Conservation (phyloP, 306 rosid species). For the Leucaena leucocephala region DNA sequence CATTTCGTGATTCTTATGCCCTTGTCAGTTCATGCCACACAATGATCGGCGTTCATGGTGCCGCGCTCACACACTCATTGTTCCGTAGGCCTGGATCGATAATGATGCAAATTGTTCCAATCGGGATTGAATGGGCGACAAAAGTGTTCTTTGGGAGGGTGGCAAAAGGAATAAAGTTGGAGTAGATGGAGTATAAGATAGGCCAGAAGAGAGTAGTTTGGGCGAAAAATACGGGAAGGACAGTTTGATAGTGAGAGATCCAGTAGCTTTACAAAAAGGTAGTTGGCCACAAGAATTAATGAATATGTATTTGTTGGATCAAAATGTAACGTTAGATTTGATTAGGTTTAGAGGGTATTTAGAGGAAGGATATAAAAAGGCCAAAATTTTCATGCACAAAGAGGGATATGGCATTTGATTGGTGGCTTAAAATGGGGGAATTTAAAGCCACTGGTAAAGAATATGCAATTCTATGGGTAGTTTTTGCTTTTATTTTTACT, state of each 20-base stretch:
- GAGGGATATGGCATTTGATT: neutral
- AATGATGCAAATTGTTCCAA: slow-evolving; percentile 48
- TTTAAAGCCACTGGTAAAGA: too few relatives aligned
- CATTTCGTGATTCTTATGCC: slow-evolving; percentile 30
- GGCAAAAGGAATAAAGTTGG: slow-evolving; percentile 32
- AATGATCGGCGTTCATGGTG: slow-evolving; percentile 46
- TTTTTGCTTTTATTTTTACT: too few relatives aligned
- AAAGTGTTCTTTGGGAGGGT: slow-evolving; percentile 28
- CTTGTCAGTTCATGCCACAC: slow-evolving; percentile 43
- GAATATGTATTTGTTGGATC: slow-evolving; percentile 43
- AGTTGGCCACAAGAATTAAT: slow-evolving; percentile 40
- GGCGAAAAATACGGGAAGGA: slow-evolving; percentile 39
- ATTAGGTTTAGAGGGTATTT: slow-evolving; percentile 38
- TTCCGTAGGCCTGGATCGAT: slow-evolving; percentile 36
- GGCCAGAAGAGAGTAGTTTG: slow-evolving; percentile 48
- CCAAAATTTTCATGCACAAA: slow-evolving; percentile 28
- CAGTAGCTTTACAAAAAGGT: slow-evolving; percentile 6
- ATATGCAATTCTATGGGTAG: too few relatives aligned
- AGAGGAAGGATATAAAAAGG: slow-evolving; percentile 38
- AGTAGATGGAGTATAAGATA: slow-evolving; percentile 47
- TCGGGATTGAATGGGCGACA: slow-evolving; percentile 42
- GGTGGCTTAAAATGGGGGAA: too few relatives aligned
- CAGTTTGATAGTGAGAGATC: slow-evolving; percentile 29
- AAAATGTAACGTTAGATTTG: slow-evolving; percentile 48
- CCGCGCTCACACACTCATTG: slow-evolving; percentile 36